Conservation (phyloP, 306 rosid species). For the Quercus suber region DNA sequence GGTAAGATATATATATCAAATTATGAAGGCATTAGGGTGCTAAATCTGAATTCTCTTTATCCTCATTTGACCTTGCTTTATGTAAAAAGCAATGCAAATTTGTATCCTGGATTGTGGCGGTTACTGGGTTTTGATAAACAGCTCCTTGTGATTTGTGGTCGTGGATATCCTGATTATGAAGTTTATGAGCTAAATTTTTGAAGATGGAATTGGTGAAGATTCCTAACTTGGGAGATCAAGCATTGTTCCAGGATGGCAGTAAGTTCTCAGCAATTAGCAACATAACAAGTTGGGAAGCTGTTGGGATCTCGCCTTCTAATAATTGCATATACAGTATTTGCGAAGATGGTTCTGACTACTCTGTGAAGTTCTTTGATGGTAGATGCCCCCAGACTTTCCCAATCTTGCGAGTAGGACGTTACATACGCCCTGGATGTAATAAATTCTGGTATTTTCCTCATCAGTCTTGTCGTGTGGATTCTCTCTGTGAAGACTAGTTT, state of each 20-base stretch:
- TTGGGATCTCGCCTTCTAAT: background rate
- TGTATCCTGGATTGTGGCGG: rapidly evolving
- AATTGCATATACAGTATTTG: background rate
- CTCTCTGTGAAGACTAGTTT: background rate
- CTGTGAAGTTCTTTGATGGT: no score
- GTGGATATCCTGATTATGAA: background rate
- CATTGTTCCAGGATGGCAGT: background rate
- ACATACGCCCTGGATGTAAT: no score
- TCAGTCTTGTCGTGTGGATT: background rate
- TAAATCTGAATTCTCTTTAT: background rate
- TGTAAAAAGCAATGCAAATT: background rate
- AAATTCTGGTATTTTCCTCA: background rate
- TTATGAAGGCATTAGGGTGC: background rate
- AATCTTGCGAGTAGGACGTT: background rate
- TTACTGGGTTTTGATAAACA: background rate
- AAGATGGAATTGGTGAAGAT: background rate
- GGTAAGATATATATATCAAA: background rate
- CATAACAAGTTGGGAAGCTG: background rate
- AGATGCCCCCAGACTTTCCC: no score
- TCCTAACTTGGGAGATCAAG: background rate
- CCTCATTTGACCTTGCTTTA: background rate
- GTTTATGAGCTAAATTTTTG: background rate
- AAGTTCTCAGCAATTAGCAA: background rate
- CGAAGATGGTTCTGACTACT: rapidly evolving
- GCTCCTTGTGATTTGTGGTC: background rate